Conservation (phyloP, 495 filamentous ascomycete genomes). For the Lasiosphaeria hispida region DNA sequence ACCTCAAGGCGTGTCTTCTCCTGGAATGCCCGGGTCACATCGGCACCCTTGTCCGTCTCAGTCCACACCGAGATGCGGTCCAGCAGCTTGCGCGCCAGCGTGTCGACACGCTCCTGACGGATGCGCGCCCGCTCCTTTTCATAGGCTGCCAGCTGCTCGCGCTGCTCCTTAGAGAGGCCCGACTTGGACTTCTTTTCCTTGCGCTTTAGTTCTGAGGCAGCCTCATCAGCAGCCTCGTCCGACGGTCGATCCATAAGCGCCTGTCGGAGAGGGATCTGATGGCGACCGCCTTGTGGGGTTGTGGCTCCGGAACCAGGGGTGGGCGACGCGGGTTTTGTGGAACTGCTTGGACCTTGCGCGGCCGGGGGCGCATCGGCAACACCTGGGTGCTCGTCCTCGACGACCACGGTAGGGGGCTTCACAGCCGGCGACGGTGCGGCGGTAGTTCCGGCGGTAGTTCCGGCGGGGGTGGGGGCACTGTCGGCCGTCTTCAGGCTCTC, state of each 20-base stretch:
- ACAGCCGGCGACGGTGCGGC: slow-evolving; percentile 16
- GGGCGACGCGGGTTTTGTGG: slow-evolving; percentile 20
- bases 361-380: background rate
- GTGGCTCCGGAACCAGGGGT: slow-evolving; percentile 51
- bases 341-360: slow-evolving; percentile 16
- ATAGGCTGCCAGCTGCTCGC: slow-evolving; percentile 82
- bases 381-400: slow-evolving; percentile 37
- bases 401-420: slow-evolving; percentile 36
- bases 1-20: slow-evolving; percentile 93
- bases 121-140: slow-evolving; percentile 80
- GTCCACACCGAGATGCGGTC: slow-evolving; percentile 95
- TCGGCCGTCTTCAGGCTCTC: slow-evolving; percentile 45
- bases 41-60: slow-evolving; percentile 84
- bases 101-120: slow-evolving; percentile 87
- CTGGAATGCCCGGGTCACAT: slow-evolving; percentile 85
- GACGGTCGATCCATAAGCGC: slow-evolving; percentile 88
- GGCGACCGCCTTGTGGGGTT: slow-evolving; percentile 53
- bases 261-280: slow-evolving; percentile 68
- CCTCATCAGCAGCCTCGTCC: slow-evolving; percentile 81
- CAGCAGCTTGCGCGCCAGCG: slow-evolving; percentile 76
- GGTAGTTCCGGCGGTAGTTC: slow-evolving; percentile 7
- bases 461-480: slow-evolving; percentile 6
- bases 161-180: slow-evolving; percentile 81
- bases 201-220: slow-evolving; percentile 60
- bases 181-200: slow-evolving; percentile 81